Evolutionary conservation across 257 asterid genomes (phyloP).

Genomic region (Rubia yunnanensis): DNA sequence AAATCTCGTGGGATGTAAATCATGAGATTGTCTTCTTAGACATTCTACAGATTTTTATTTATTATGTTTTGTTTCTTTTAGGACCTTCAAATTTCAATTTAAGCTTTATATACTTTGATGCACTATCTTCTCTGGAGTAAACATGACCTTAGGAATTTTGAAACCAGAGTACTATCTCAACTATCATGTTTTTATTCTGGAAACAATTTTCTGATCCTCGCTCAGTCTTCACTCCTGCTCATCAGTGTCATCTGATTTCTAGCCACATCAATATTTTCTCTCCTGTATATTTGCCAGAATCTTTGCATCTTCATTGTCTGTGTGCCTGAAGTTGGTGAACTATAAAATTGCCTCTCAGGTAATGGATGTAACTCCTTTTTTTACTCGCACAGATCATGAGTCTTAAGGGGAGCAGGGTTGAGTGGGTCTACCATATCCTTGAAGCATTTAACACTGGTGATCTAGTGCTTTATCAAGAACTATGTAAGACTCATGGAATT

Average conservation of each 20-base stretch:
- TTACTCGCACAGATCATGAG: conserved; percentile 57
- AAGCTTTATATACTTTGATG: not conserved
- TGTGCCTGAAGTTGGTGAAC: too few relatives aligned
- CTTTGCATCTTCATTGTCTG: not conserved
- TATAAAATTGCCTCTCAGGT: not conserved
- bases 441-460: conserved; percentile 92
- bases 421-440: conserved; percentile 79
- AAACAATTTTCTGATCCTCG: not conserved
- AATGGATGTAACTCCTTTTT: not conserved
- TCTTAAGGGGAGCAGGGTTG: conserved; percentile 75
- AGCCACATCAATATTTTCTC: not conserved
- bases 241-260: not conserved
- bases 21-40: not conserved
- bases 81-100: not conserved
- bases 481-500: conserved; percentile 70
- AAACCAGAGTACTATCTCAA: too few relatives aligned
- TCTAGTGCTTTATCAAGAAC: conserved; percentile 74
- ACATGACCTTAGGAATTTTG: too few relatives aligned
- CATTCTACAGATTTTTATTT: too few relatives aligned
- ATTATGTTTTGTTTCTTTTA: not conserved
- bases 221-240: not conserved
- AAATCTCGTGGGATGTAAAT: not conserved
- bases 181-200: not conserved
- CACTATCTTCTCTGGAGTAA: not conserved
- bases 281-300: not conserved